Evolutionary conservation across 306 rosid species (phyloP).

Genomic region (Dicorynia guianensis): DNA sequence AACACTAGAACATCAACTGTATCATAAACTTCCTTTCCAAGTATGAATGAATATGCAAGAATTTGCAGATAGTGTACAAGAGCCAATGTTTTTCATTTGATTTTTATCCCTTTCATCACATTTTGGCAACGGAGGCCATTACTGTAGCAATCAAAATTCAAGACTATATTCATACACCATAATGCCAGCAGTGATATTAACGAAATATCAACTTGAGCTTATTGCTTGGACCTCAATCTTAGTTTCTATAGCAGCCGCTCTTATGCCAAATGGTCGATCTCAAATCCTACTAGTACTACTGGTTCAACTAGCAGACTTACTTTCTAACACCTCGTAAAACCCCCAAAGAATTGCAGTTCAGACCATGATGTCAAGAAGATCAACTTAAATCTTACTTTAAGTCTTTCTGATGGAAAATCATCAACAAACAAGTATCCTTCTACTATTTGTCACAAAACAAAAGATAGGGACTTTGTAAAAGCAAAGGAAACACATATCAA

Average conservation of each 20-base stretch:
- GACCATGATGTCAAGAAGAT: not conserved
- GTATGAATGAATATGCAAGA: not conserved
- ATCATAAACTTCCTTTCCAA: not conserved
- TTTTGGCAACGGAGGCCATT: not conserved
- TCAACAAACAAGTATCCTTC: not conserved
- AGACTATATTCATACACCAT: not conserved
- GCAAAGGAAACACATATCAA: no score
- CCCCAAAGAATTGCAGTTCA: not conserved
- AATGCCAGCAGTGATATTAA: not conserved
- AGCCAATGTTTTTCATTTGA: not conserved
- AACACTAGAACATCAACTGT: not conserved
- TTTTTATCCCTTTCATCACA: not conserved
- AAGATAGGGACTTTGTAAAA: not conserved
- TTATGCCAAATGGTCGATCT: constrained; percentile 21
- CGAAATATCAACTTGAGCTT: not conserved
- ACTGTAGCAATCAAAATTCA: not conserved
- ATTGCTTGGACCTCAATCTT: not conserved
- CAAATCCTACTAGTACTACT: not conserved
- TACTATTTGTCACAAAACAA: not conserved
- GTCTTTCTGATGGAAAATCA: not conserved
- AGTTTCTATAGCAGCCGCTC: constrained; percentile 3
- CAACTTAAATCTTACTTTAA: constrained; percentile 2
- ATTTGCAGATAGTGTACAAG: not conserved
- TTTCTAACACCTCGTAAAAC: constrained; percentile 23
- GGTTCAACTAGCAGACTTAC: not conserved